phyloP scores from a whole-genome alignment of 75 land plant genomes.

The Ceratopteris richardii region DNA sequence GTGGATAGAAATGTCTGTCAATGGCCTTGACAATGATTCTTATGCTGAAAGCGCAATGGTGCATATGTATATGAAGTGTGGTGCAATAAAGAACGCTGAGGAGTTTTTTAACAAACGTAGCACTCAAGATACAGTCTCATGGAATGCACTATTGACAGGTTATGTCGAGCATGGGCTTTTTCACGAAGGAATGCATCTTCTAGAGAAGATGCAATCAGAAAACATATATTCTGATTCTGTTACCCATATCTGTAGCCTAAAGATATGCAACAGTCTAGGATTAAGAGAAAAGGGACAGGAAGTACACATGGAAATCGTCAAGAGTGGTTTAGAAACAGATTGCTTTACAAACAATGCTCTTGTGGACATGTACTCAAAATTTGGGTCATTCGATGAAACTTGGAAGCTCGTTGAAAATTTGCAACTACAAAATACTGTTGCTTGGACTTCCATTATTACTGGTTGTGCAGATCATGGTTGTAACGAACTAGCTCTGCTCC shows the following conservation, averaged over 20 bases:
- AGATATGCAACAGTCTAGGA: neutral
- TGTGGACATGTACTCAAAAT: neutral
- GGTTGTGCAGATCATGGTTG: neutral
- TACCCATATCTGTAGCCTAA: conserved; percentile 28
- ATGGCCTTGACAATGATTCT: conserved; percentile 30
- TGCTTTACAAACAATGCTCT: neutral
- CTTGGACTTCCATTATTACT: neutral
- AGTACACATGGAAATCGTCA: neutral
- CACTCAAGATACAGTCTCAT: conserved; percentile 28
- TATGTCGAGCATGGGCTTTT: conserved; percentile 31
- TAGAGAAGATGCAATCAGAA: conserved; percentile 32
- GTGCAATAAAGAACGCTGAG: conserved; percentile 33
- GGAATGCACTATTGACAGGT: conserved; percentile 71
- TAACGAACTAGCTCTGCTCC: neutral
- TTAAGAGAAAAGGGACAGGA: neutral
- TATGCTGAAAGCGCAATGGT: conserved; percentile 46
- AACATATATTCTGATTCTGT: conserved; percentile 48
- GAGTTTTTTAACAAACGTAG: conserved; percentile 32
- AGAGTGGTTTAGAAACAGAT: neutral
- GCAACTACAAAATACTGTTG: neutral
- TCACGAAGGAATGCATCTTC: conserved; percentile 43
- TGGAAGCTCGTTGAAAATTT: neutral
- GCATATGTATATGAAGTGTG: conserved; percentile 63
- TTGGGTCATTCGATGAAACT: neutral
- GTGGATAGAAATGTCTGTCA: too few species aligned